Evolutionary conservation across 768 basidiomycete genomes (phyloP).

Genomic region (Xanthoconium purpureum): DNA sequence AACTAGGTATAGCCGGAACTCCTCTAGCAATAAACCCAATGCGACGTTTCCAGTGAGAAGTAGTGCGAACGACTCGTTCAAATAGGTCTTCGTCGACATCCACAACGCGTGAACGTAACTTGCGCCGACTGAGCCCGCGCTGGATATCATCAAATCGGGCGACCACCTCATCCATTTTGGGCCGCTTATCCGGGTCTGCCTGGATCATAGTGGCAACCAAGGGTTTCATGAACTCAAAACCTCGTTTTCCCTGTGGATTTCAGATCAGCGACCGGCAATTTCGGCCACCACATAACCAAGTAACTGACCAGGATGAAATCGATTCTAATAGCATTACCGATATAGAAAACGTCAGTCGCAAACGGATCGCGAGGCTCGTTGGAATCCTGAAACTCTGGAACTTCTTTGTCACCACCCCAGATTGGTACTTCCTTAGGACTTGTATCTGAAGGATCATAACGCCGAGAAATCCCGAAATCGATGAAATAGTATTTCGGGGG

Average conservation of each 20-base stretch:
- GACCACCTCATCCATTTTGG: background rate
- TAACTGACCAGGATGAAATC: background rate
- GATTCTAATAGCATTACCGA: background rate
- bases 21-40: slow-evolving; percentile 11
- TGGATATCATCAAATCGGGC: background rate
- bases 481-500: background rate
- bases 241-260: background rate
- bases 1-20: slow-evolving; percentile 15
- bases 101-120: background rate
- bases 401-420: background rate
- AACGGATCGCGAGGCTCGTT: background rate
- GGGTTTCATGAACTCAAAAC: background rate
- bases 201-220: background rate
- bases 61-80: slow-evolving; percentile 6
- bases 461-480: too few species aligned
- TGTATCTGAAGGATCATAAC: background rate
- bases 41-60: slow-evolving; percentile 27
- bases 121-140: background rate
- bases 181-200: background rate
- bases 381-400: background rate
- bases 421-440: background rate
- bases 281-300: background rate
- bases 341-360: background rate
- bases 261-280: background rate
- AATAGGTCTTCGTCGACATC: slow-evolving; percentile 10